phyloP scores from a whole-genome alignment of 148 eudicot genomes.

The Camellia granthamiana region DNA sequence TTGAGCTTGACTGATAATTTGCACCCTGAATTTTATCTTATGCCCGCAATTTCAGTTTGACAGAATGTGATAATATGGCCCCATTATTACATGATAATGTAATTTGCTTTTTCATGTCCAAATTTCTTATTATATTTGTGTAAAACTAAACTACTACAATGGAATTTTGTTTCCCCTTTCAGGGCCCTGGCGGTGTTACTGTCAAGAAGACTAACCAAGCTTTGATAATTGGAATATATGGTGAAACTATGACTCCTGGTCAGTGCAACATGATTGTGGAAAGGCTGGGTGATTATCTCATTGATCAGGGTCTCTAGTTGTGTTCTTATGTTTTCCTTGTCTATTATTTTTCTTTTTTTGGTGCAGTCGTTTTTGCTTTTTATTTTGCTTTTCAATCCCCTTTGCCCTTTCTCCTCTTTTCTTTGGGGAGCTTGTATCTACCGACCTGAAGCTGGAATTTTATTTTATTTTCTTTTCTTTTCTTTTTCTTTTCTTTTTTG shows the following conservation, averaged over 20 bases:
- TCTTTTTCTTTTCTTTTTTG: not conserved
- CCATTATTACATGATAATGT: not conserved
- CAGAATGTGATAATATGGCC: not conserved
- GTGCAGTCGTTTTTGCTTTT: not conserved
- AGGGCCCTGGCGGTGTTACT: conserved; percentile 60
- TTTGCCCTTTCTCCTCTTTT: too few species aligned
- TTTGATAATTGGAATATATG: conserved; percentile 46
- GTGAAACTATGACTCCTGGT: conserved; percentile 33
- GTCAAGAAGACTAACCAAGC: conserved; percentile 47
- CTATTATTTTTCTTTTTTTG: not conserved
- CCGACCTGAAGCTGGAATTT: not conserved
- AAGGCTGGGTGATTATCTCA: conserved; percentile 24
- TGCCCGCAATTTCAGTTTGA: not conserved
- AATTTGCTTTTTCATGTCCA: not conserved
- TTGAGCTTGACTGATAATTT: not conserved
- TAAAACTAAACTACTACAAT: not conserved
- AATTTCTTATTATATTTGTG: not conserved
- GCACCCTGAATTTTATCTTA: not conserved
- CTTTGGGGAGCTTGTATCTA: too few species aligned
- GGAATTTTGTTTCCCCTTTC: not conserved
- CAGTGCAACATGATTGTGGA: conserved; percentile 24
- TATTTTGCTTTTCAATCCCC: not conserved
- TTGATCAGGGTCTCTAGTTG: conserved; percentile 21
- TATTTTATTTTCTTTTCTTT: not conserved
- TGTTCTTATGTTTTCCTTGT: not conserved